Percentiles rank a stretch among this genome's conserved stretches.
These are phyloP conservation scores for Mycosarcoma maydis DNA, from an alignment of 1,284 basidiomycete species.

Conservation along the genomic window DNA sequence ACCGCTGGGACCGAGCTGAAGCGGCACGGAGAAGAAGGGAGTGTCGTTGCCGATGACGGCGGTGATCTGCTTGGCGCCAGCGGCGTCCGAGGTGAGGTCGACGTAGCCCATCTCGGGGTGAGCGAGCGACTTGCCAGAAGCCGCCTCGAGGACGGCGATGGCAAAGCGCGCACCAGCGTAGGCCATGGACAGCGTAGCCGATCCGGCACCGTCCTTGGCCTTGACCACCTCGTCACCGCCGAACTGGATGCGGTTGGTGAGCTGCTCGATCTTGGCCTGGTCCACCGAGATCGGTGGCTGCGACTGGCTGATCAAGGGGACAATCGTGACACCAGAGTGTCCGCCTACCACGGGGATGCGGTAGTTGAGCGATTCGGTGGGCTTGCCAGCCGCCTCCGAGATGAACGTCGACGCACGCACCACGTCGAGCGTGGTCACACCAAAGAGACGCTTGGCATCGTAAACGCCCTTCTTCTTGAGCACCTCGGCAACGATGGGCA, in stretches of 20 bases:
- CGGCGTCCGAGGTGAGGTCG: conserved; percentile 57
- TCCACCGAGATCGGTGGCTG: conserved; percentile 56
- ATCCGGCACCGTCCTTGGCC: conserved; percentile 88
- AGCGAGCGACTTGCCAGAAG: conserved; percentile 52
- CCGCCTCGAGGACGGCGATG: conserved; percentile 60
- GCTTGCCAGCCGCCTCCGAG: conserved; percentile 78
- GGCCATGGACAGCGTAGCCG: conserved; percentile 92
- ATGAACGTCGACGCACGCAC: conserved; percentile 96
- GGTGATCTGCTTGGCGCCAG: conserved; percentile 58
- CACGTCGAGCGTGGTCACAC: conserved; percentile 97
- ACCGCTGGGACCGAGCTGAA: conserved; percentile 67
- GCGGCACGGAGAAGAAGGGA: conserved; percentile 64
- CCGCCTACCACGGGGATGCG: conserved; percentile 91
- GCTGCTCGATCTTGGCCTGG: conserved; percentile 71
- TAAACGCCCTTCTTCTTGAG: conserved; percentile 92
- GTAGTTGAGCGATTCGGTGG: conserved; percentile 71
- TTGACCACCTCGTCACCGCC: conserved; percentile 92
- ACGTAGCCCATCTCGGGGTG: conserved; percentile 63
- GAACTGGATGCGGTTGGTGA: conserved; percentile 87
- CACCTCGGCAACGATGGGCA: conserved; percentile 94
- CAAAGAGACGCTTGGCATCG: conserved; percentile 82
- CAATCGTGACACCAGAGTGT: conserved; percentile 94
- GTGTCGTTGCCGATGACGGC: conserved; percentile 57
- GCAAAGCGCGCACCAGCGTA: conserved; percentile 71
- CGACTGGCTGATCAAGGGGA: conserved; percentile 90